These are phyloP conservation scores for Aspergillus vadensis DNA, from an alignment of 2,329 filamentous ascomycete species.

Conservation along the genomic window DNA sequence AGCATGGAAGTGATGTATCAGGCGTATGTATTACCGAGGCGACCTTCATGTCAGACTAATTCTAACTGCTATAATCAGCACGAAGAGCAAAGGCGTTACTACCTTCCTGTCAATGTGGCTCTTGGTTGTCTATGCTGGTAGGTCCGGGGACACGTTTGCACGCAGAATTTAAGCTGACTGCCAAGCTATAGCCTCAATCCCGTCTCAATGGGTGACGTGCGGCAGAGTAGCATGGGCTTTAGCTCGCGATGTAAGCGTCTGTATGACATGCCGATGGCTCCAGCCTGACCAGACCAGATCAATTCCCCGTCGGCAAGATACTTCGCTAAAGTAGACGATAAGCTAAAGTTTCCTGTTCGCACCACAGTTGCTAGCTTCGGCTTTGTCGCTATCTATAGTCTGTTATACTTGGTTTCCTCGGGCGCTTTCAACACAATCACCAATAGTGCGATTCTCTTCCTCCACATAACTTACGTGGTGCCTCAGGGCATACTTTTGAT, in stretches of 20 bases:
- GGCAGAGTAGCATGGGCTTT: not conserved
- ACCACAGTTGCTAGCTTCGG: not conserved
- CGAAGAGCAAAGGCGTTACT: not conserved
- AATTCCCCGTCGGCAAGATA: not conserved
- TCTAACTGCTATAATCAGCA: not conserved
- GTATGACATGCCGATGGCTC: too few species aligned
- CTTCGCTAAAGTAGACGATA: not conserved
- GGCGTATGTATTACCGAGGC: not conserved
- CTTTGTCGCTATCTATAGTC: not conserved
- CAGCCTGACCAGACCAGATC: not conserved
- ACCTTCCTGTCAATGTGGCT: not conserved
- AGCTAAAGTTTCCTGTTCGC: not conserved
- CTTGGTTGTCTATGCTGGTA: not conserved
- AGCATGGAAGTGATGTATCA: conserved; percentile 17
- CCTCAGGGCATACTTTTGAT: not conserved
- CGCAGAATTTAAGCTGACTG: not conserved
- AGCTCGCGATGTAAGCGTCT: not conserved
- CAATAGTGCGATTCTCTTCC: not conserved
- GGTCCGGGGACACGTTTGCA: not conserved
- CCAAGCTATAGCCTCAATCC: not conserved
- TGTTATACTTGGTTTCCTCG: not conserved
- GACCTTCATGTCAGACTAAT: not conserved
- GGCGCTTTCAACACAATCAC: not conserved
- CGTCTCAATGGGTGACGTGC: not conserved
- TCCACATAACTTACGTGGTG: not conserved